Percentiles rank a stretch among this genome's conserved stretches.
Conservation (phyloP, 371 early-diverging fungal species). For the Syncephalastrum racemosum region DNA sequence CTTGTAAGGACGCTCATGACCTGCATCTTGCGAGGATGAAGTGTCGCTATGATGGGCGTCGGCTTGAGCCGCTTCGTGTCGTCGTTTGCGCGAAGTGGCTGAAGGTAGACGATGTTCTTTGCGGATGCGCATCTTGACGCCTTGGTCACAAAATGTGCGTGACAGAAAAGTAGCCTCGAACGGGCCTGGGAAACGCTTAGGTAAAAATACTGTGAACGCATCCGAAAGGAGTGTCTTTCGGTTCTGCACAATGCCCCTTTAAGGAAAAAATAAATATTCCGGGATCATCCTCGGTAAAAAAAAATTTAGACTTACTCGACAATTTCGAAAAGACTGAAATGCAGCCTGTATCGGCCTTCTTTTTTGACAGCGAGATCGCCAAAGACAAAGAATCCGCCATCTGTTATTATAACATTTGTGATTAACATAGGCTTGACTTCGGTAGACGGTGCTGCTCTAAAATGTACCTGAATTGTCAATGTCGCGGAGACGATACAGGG, state of each 20-base stretch:
- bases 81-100: constrained; percentile 17
- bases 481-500: constrained; percentile 44
- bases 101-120: constrained; percentile 37
- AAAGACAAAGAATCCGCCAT: constrained; percentile 95
- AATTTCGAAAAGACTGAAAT: constrained; percentile 88
- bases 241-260: constrained; percentile 35
- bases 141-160: constrained; percentile 49
- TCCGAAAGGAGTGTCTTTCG: constrained; percentile 51
- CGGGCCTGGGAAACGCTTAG: constrained; percentile 93
- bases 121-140: constrained; percentile 46
- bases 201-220: constrained; percentile 78
- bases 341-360: constrained; percentile 84
- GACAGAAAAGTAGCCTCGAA: constrained; percentile 54
- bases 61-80: constrained; percentile 1
- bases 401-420: constrained; percentile 18
- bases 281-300: neutral
- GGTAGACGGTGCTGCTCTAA: neutral
- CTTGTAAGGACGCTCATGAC: constrained; percentile 4
- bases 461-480: constrained; percentile 41
- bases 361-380: constrained; percentile 89
- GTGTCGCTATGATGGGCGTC: neutral
- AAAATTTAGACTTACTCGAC: constrained; percentile 54
- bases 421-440: neutral
- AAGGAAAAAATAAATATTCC: constrained; percentile 5
- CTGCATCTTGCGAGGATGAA: neutral